Evolutionary conservation across 495 filamentous ascomycete genomes (phyloP).

Genomic region (Aspergillus cavernicola): DNA sequence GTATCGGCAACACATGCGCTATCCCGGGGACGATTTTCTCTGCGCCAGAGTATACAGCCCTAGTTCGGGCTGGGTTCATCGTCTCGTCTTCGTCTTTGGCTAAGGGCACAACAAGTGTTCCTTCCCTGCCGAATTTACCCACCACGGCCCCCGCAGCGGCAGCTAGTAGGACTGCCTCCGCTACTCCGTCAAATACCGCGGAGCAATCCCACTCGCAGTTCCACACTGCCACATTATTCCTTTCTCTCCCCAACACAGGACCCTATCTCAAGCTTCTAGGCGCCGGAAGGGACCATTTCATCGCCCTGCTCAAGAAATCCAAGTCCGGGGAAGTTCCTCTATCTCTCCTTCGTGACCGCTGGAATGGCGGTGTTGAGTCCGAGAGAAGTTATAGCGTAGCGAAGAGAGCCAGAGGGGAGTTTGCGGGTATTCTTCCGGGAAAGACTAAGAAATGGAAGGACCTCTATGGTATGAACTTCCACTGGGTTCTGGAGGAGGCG

Average conservation of each 20-base stretch:
- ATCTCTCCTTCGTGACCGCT: constrained; percentile 64
- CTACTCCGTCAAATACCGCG: background rate
- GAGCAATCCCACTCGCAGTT: constrained; percentile 20
- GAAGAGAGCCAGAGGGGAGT: constrained; percentile 66
- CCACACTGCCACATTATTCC: constrained; percentile 44
- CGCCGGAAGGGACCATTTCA: constrained; percentile 61
- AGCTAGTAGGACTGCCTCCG: constrained; percentile 38
- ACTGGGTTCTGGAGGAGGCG: constrained; percentile 75
- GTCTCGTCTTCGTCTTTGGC: constrained; percentile 50
- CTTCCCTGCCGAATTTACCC: constrained; percentile 50
- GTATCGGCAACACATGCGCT: constrained; percentile 50
- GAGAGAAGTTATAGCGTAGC: constrained; percentile 53
- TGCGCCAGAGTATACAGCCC: constrained; percentile 47
- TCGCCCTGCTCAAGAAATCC: constrained; percentile 61
- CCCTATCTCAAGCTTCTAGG: constrained; percentile 68
- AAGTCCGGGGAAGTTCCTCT: constrained; percentile 63
- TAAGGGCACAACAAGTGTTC: constrained; percentile 43
- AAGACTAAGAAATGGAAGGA: constrained; percentile 78
- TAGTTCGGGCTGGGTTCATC: constrained; percentile 72
- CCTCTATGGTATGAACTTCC: constrained; percentile 71
- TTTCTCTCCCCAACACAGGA: constrained; percentile 72
- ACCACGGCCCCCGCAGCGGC: constrained; percentile 46
- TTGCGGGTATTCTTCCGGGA: constrained; percentile 65
- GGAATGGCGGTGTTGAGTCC: constrained; percentile 70
- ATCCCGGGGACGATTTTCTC: constrained; percentile 47